Evolutionary conservation across 805 yeast species (phyloP).

Genomic region (Saccharomycopsis synnaedendra): DNA sequence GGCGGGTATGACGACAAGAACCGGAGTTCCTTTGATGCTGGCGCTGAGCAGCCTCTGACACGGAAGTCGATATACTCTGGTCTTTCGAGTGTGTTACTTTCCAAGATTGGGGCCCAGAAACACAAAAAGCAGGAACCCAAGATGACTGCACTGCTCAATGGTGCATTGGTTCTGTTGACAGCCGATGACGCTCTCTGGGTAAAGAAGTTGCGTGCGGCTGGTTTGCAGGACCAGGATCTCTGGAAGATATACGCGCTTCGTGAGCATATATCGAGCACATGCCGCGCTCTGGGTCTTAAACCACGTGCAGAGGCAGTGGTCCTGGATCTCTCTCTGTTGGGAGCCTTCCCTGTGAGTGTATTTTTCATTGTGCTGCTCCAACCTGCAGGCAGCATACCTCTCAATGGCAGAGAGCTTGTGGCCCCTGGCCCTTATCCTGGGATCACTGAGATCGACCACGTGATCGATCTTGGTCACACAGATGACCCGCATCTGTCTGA

Average conservation of each 20-base stretch:
- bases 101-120: too few relatives aligned
- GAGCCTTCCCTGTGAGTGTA: constrained; percentile 37
- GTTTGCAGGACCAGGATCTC: constrained; percentile 56
- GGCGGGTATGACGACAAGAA: too few relatives aligned
- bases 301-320: constrained; percentile 15
- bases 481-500: constrained; percentile 7
- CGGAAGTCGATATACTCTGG: too few relatives aligned
- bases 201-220: constrained; percentile 59
- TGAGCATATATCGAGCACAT: constrained; percentile 52
- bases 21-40: too few relatives aligned
- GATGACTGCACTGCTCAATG: neutral
- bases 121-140: too few relatives aligned
- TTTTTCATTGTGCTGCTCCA: constrained; percentile 33
- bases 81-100: too few relatives aligned
- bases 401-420: constrained; percentile 1
- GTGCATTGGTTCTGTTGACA: constrained; percentile 37
- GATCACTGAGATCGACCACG: neutral
- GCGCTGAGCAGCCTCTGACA: too few relatives aligned
- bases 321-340: constrained; percentile 23
- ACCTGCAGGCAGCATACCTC: constrained; percentile 10
- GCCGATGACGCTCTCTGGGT: constrained; percentile 64
- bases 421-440: neutral
- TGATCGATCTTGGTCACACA: neutral
- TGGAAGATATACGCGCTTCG: constrained; percentile 76
- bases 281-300: constrained; percentile 25